Evolutionary conservation across 768 basidiomycete species (phyloP), one percentile per base, ranked within the genome.

Genomic region (Cyclocybe cylindracea): DNA sequence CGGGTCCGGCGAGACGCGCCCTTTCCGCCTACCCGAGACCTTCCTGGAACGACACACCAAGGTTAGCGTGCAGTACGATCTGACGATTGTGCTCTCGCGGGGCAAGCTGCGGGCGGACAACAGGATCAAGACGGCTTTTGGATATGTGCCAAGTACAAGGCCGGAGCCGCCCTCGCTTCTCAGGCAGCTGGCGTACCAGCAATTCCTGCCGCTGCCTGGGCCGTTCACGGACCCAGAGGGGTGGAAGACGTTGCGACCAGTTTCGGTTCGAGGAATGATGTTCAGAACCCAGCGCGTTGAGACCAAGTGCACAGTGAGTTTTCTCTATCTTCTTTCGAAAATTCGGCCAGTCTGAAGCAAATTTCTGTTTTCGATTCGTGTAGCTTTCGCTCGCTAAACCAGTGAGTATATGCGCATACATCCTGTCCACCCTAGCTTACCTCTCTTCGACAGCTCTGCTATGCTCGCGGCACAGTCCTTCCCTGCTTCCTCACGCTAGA

Each of bases 71-170:
- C 76, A 79, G 56, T 82, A 82, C 53, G 78, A 82, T 55, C 67
- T 82, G 18, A 70, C 71, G 4, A 67, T 80, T 47, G 61, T 66
- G 19, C 67, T 82, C 44, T 77, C 74, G 19, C 65, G 78, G 44
- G 79, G 79, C 8, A 78, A 73, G 58, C 72, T 82, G 42, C 70
- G 79, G 46, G 55, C 76, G 10, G 75, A 79, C 55, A 77, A 73
- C 63, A 71, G 79, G 54, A 71, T 83, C 38, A 78, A 73, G 48
- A 81, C 80, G 5, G 74, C 77, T 5, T 80, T 83, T 56, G 79
- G 77, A 34, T 83, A 80, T 57, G 73, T 82, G 11, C 76, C 79
- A 9, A 74, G 66, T 46, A 69, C 68, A 13, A 68, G 76, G 44
- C 79, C 80, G 7, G 74, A 72, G 10, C 63, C 72, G 18, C 72